A percentile compares a stretch with the other conserved stretches of the same genome.
These are phyloP conservation scores for Tremellales sp. DNA, from an alignment of 1,284 basidiomycete species.

Conservation along the genomic window DNA sequence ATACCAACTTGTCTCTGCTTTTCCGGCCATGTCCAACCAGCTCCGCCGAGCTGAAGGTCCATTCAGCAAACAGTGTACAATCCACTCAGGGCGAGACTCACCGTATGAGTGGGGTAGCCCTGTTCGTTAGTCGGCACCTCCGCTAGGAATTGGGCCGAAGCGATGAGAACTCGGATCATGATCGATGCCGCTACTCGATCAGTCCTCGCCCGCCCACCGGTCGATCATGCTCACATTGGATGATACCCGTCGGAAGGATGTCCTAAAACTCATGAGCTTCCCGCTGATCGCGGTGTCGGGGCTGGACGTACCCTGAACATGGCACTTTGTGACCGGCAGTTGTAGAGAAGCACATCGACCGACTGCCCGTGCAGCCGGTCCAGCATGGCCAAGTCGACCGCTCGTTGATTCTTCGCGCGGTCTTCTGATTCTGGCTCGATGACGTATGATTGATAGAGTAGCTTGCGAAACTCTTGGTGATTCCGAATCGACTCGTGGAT, in stretches of 20 bases:
- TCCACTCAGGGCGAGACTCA: slow-evolving; percentile 5
- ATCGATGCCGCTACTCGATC: slow-evolving; percentile 18
- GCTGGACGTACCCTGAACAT: slow-evolving; percentile 23
- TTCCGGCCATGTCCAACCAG: slow-evolving; percentile 36
- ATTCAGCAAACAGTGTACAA: background rate
- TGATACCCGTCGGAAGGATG: slow-evolving; percentile 25
- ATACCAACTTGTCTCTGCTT: slow-evolving; percentile 27
- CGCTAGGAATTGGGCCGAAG: slow-evolving; percentile 25
- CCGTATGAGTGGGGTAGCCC: slow-evolving; percentile 32
- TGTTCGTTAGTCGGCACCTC: slow-evolving; percentile 39
- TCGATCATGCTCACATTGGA: slow-evolving; percentile 23
- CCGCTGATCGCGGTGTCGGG: background rate
- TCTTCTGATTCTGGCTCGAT: slow-evolving; percentile 6
- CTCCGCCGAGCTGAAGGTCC: slow-evolving; percentile 25
- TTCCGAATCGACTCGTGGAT: slow-evolving; percentile 26
- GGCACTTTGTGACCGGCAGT: slow-evolving; percentile 15
- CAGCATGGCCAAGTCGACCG: slow-evolving; percentile 15
- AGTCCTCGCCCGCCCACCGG: background rate
- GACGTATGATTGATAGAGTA: slow-evolving; percentile 17
- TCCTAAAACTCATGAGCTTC: slow-evolving; percentile 9
- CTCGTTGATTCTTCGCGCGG: background rate
- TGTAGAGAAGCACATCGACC: slow-evolving; percentile 24
- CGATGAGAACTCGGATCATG: slow-evolving; percentile 24
- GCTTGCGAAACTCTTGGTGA: slow-evolving; percentile 26
- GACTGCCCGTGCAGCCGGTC: slow-evolving; percentile 25